Percentiles rank a stretch among this genome's conserved stretches.
Evolutionary conservation across 2,329 filamentous ascomycete genomes (phyloP).

Genomic region (Trichoderma sp.): DNA sequence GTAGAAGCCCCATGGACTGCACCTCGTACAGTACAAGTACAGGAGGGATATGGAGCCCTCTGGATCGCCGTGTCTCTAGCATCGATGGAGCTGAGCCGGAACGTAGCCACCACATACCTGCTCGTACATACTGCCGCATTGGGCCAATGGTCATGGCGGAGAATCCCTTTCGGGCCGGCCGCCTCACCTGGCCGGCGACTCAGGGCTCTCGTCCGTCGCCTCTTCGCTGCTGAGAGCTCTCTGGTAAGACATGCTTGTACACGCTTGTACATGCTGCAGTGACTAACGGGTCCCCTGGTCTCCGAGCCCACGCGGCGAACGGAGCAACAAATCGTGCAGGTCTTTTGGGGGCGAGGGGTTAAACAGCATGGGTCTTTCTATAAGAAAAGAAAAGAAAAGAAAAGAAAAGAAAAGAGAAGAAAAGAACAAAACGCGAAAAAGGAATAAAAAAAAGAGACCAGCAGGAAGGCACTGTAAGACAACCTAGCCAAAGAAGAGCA

Average conservation of each 20-base stretch:
- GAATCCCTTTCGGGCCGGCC: slow-evolving; percentile 25
- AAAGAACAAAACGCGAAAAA: no score
- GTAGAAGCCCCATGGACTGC: background rate
- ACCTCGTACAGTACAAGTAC: background rate
- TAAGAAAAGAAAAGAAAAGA: background rate
- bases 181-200: slow-evolving; percentile 14
- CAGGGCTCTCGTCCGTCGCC: slow-evolving; percentile 1
- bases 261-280: background rate
- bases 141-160: slow-evolving; percentile 10
- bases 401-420: background rate
- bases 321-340: slow-evolving; percentile 20
- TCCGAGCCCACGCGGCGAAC: slow-evolving; percentile 18
- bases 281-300: slow-evolving; percentile 9
- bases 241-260: background rate
- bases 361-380: background rate
- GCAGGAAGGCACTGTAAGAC: background rate
- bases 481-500: background rate
- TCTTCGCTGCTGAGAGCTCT: background rate
- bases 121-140: slow-evolving; percentile 5
- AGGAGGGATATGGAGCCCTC: no score
- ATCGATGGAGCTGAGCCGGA: background rate
- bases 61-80: background rate
- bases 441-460: background rate
- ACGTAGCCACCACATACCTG: background rate
- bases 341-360: slow-evolving; percentile 8